Base-by-base conservation (phyloP, 257 asterid species). In the Capsicum pubescens region DNA sequence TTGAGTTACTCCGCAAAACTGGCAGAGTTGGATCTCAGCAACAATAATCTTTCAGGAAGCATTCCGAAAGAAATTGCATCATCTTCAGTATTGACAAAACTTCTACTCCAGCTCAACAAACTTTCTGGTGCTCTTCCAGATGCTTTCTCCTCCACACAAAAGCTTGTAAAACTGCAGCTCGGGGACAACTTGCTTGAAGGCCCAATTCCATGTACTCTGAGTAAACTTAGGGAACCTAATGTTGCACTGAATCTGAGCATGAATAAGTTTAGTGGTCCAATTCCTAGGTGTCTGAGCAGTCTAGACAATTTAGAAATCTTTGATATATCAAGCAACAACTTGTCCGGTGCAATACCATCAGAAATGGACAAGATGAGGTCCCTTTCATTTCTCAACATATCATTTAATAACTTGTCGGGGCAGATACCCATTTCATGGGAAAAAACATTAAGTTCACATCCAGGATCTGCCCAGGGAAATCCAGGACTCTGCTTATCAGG, bases 171-270 rank as follows among this genome's bases (percentile, higher is more conserved):
- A 79, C 83, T 90, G 71, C 91, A 90, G 85, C 92, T 90, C 36
- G 92, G 93, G 9, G 56, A 83, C 87, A 90, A 90, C 83, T 85
- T 82, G 86, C 90, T 90, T 3, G 88, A 87, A 79, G 90, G 90
- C 57, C 63, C 88, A 9, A 85, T 90, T 85, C 92, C 91, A 26
- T 90, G 92, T 88, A 84, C 89, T 82, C 88, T 90, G 74, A 84
- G 90, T 56, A 79, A 74, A 76, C 68, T 85, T 77, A 71, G 35
- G 14, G 84, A 83, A 54, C 84, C 88, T 16, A 80, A 83, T 66
- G 48, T 77, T 42, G 82, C 67, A 58, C 82, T 89, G 81, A 89
- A 91, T 83, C 81, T 91, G 76, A 91, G 93, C 85, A 86, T 77
- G 87, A 91, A 89, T 71, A 85, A 55, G 79, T 79, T 91, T 61